Conservation (phyloP, 2,329 filamentous ascomycete genomes). For the Hypomyces perniciosus region DNA sequence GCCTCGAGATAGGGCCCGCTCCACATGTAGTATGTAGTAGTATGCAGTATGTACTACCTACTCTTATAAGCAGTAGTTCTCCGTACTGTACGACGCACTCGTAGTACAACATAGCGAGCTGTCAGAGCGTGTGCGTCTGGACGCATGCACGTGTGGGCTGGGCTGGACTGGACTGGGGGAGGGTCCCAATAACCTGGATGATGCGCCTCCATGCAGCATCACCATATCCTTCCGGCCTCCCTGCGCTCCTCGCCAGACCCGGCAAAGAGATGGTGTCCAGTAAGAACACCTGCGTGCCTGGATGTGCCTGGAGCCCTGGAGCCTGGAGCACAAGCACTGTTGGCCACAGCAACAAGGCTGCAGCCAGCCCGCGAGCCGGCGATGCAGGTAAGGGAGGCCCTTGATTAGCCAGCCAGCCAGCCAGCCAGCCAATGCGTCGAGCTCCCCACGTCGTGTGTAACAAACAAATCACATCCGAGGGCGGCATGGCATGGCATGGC, state of each 20-base stretch:
- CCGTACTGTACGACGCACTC: too few species aligned
- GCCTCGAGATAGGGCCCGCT: constrained; percentile 4
- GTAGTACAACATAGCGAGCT: neutral
- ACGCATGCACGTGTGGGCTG: neutral
- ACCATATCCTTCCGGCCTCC: neutral
- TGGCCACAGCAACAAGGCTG: too few species aligned
- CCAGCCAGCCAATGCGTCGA: neutral
- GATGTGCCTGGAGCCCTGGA: constrained; percentile 1
- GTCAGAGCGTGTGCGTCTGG: neutral
- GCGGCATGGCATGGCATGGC: neutral
- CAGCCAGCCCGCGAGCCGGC: too few species aligned
- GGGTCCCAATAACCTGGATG: neutral
- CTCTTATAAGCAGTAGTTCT: too few species aligned
- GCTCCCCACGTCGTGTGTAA: neutral
- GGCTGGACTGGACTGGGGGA: neutral
- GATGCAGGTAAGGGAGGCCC: too few species aligned
- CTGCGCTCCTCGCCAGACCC: neutral
- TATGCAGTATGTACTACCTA: too few species aligned
- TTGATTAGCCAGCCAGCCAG: neutral
- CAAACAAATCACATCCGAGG: neutral
- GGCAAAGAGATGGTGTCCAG: constrained; percentile 1
- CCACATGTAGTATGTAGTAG: neutral
- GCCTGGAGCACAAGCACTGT: neutral
- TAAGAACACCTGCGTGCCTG: constrained; percentile 9
- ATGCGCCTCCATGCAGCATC: neutral